Conservation (phyloP, 1,284 basidiomycete species). For the Chiua sp. region DNA sequence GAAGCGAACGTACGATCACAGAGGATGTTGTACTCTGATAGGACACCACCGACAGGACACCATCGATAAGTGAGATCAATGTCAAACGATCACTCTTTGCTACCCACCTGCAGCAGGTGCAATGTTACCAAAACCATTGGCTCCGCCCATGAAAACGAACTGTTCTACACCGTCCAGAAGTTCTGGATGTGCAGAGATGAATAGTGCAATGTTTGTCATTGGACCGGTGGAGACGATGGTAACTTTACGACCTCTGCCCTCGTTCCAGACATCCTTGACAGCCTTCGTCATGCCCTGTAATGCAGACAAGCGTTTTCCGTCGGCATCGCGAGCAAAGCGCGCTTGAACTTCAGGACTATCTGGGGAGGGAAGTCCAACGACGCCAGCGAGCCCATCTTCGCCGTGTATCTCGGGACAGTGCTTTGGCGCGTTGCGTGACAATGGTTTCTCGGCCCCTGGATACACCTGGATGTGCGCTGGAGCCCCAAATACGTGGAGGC, state of each 20-base stretch:
- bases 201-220: constrained; percentile 85
- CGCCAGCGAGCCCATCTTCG: constrained; percentile 77
- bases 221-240: constrained; percentile 78
- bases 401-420: constrained; percentile 74
- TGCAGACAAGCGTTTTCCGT: constrained; percentile 52
- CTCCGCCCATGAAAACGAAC: constrained; percentile 91
- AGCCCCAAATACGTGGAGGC: constrained; percentile 73
- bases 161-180: constrained; percentile 73
- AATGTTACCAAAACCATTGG: constrained; percentile 78
- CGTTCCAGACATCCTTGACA: constrained; percentile 59
- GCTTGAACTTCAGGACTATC: constrained; percentile 53
- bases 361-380: constrained; percentile 67
- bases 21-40: constrained; percentile 78
- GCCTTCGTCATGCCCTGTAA: constrained; percentile 68
- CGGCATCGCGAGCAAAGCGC: constrained; percentile 48
- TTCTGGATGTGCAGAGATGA: constrained; percentile 73
- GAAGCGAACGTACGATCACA: constrained; percentile 67
- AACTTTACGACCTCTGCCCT: constrained; percentile 59
- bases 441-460: constrained; percentile 70
- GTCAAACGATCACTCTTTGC: not conserved
- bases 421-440: constrained; percentile 52
- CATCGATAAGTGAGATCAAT: not conserved
- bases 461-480: constrained; percentile 61
- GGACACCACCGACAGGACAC: not conserved
- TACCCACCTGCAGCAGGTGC: constrained; percentile 72